Base-by-base conservation (phyloP, 148 eudicot species). In the Linanthus parryae region DNA sequence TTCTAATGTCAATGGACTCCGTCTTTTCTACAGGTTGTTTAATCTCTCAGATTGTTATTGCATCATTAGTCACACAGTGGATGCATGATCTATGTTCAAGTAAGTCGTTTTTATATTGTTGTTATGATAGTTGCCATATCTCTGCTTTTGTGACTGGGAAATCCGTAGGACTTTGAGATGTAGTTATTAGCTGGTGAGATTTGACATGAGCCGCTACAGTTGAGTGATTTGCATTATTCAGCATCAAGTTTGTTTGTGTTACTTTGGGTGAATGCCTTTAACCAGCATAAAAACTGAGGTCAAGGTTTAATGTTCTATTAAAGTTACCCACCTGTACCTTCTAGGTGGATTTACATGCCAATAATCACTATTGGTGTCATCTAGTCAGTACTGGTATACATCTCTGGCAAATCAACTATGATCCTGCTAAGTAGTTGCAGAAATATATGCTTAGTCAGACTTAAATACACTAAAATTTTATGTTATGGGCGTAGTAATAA, bases 71-170 rank as follows among this genome's bases (percentile, higher is more conserved):
- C 38, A 31, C 5, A 33, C 22, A 30, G 26, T 63, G 48, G 61
- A 45, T 62, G 65, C 44, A 29, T 57, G 66, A 67, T 71, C 73
- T 71, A 75, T 75, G 80, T 75, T 70, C 76, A 52, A 67, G 80
- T 75, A 75, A 75, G 80, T 44, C 24, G 26, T 8, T 13, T 6
- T 52, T 31, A 41, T 0, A n/a, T 22, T 28, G 14, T 5, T 22
- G 1, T 42, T 14, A 26, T 15, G 34, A 37, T 37, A 10, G 17
- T 31, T 4, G 21, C 14, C 40, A 23, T 25, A n/a, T 40, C n/a
- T 21, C 21, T 38, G 4, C 14, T 57, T 15, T 21, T 59, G 4
- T 24, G 44, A 27, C 13, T 34, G 2, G 5, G 20, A 19, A 28
- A 11, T 26, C 24, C 13, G 25, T 16, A 13, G 21, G 12, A 8